These are phyloP conservation scores for Alternaria conjuncta DNA, from an alignment of 2,329 filamentous ascomycete genomes.

Conservation along the genomic window DNA sequence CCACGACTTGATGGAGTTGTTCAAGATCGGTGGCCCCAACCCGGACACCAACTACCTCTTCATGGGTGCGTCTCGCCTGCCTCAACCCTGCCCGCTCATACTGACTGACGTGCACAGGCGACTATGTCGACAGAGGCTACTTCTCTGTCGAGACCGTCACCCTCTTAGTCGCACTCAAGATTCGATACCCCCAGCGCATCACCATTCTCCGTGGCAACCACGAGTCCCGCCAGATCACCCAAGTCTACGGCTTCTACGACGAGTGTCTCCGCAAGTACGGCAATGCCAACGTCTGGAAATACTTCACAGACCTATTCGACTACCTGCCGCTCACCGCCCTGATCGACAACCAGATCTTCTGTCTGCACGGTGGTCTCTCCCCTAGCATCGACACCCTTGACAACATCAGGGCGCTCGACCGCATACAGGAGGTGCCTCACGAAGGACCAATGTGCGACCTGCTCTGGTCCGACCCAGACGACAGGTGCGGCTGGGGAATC, in stretches of 20 bases:
- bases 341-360: conserved; percentile 76
- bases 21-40: conserved; percentile 97
- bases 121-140: conserved; percentile 98
- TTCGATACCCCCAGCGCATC: conserved; percentile 96
- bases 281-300: conserved; percentile 80
- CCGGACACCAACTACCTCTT: conserved; percentile 99
- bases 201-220: conserved; percentile 96
- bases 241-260: conserved; percentile 81
- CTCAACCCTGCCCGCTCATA: conserved; percentile 1
- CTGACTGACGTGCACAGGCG: conserved; percentile 65
- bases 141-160: conserved; percentile 99
- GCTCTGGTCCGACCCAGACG: conserved; percentile 89
- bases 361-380: conserved; percentile 74
- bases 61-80: conserved; percentile 70
- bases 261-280: conserved; percentile 80
- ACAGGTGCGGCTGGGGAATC: conserved; percentile 95
- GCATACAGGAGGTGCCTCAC: conserved; percentile 74
- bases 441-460: conserved; percentile 79
- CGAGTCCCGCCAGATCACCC: conserved; percentile 78
- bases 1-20: conserved; percentile 98
- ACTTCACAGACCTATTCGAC: conserved; percentile 79
- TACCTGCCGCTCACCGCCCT: conserved; percentile 76
- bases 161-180: conserved; percentile 94
- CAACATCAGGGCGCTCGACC: conserved; percentile 63
- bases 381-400: conserved; percentile 77